Evolutionary conservation across 139 green algal genomes (phyloP).

Genomic region (Chlamydomonas applanata): DNA sequence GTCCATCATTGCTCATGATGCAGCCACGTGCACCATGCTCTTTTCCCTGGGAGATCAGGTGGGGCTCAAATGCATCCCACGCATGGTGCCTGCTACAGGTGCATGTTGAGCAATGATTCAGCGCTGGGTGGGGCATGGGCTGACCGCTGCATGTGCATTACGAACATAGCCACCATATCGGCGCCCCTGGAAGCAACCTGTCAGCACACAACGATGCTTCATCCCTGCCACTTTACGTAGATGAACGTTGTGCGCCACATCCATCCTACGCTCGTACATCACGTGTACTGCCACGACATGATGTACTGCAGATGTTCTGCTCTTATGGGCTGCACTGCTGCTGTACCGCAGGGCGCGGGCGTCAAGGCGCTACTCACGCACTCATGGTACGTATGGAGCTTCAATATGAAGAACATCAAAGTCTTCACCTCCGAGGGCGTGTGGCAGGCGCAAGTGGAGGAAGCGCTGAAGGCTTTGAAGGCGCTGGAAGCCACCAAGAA

Average conservation of each 20-base stretch:
- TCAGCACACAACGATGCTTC: too few relatives aligned
- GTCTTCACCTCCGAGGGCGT: constrained; percentile 31
- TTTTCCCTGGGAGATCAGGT: constrained; percentile 48
- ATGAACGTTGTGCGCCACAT: too few relatives aligned
- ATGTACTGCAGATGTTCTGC: not conserved
- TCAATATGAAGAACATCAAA: constrained; percentile 36
- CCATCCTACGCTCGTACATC: too few relatives aligned
- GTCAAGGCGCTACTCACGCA: constrained; percentile 22
- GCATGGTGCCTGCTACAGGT: too few relatives aligned
- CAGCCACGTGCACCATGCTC: constrained; percentile 18
- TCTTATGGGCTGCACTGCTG: too few relatives aligned
- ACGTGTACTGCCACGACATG: not conserved
- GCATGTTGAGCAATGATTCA: too few relatives aligned
- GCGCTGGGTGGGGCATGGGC: too few relatives aligned
- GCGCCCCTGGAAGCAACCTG: too few relatives aligned
- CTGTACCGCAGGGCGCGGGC: constrained; percentile 14
- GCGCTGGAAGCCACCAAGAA: constrained; percentile 9
- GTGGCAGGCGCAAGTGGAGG: constrained; percentile 23
- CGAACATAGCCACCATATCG: too few relatives aligned
- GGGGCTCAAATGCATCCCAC: too few relatives aligned
- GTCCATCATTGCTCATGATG: constrained; percentile 47
- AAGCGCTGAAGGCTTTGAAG: constrained; percentile 1
- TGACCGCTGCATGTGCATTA: too few relatives aligned
- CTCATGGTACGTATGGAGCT: constrained; percentile 32
- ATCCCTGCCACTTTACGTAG: too few relatives aligned